Evolutionary conservation across 805 yeast genomes (phyloP).

Genomic region (Torulaspora delbrueckii): DNA sequence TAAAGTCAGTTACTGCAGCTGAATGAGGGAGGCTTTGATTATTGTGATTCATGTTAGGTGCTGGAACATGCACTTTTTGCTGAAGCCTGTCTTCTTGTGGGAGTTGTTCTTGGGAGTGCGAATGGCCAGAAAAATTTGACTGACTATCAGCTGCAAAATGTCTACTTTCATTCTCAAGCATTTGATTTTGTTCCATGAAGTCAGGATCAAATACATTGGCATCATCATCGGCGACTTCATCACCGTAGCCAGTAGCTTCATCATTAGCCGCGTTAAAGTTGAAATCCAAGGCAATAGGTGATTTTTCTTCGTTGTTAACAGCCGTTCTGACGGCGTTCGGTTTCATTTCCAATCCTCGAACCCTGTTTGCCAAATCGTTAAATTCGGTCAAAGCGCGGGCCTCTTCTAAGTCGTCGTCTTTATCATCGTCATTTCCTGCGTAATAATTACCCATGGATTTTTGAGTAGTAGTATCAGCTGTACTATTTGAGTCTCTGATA

Average conservation of each 20-base stretch:
- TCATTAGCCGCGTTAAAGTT: constrained; percentile 1
- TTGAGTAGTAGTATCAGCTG: constrained; percentile 14
- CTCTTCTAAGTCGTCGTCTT: constrained; percentile 9
- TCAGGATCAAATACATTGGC: constrained; percentile 32
- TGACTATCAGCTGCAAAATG: constrained; percentile 19
- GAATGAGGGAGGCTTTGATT: constrained; percentile 7
- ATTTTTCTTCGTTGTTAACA: constrained; percentile 1
- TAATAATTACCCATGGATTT: constrained; percentile 4
- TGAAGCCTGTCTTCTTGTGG: neutral
- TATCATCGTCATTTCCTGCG: constrained; percentile 8
- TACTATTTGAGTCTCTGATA: constrained; percentile 22
- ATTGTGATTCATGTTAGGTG: neutral
- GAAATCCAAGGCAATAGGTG: constrained; percentile 9
- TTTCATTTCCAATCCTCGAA: constrained; percentile 14
- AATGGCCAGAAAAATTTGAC: constrained; percentile 2
- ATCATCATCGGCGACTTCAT: constrained; percentile 6
- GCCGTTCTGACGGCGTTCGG: neutral
- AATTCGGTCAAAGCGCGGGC: constrained; percentile 12
- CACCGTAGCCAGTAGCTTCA: neutral
- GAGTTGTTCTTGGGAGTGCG: neutral
- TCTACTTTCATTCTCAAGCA: constrained; percentile 31
- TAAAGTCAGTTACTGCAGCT: constrained; percentile 4
- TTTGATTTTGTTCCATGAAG: constrained; percentile 29
- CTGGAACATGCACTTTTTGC: neutral
- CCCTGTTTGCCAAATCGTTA: constrained; percentile 20